These are phyloP conservation scores for Voacanga thouarsii DNA, from an alignment of 257 asterid species.

Conservation along the genomic window DNA sequence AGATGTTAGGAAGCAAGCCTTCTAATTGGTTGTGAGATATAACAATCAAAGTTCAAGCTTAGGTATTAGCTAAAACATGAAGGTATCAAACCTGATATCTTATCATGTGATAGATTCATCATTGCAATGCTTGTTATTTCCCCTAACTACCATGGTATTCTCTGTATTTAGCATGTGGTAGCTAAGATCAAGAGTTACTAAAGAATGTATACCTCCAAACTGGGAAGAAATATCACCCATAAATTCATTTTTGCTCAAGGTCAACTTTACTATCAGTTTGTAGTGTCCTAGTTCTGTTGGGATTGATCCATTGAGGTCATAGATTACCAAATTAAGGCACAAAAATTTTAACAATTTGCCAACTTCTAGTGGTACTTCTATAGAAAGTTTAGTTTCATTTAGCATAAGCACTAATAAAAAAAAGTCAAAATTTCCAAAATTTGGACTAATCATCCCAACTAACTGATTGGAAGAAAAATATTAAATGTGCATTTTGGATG, in stretches of 20 bases:
- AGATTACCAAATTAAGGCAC: slow-evolving; percentile 22
- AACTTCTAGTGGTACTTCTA: slow-evolving; percentile 23
- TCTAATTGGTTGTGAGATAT: slow-evolving; percentile 38
- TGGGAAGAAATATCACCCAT: slow-evolving; percentile 26
- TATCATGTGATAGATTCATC: slow-evolving; percentile 36
- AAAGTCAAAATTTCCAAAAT: slow-evolving; percentile 23
- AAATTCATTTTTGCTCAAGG: slow-evolving; percentile 28
- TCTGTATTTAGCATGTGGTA: slow-evolving; percentile 30
- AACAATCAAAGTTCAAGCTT: slow-evolving; percentile 27
- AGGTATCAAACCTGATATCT: slow-evolving; percentile 36
- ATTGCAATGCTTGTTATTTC: slow-evolving; percentile 13
- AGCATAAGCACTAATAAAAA: slow-evolving; percentile 18
- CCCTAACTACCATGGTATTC: slow-evolving; percentile 29
- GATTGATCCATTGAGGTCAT: slow-evolving; percentile 29
- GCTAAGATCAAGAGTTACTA: slow-evolving; percentile 35
- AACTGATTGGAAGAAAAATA: slow-evolving; percentile 36
- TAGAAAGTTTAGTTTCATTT: slow-evolving; percentile 29
- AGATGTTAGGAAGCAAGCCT: slow-evolving; percentile 34
- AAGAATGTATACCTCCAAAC: slow-evolving; percentile 21
- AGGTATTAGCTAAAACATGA: slow-evolving; percentile 19
- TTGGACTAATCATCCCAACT: slow-evolving; percentile 29
- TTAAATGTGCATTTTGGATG: slow-evolving; percentile 19
- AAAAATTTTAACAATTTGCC: slow-evolving; percentile 19
- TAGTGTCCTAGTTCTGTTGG: slow-evolving; percentile 33
- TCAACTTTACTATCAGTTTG: slow-evolving; percentile 20